Percentiles rank a stretch among this genome's conserved stretches.
These are phyloP conservation scores for Cladosporium sp. DNA, from an alignment of 2,329 filamentous ascomycete species.

Conservation along the genomic window DNA sequence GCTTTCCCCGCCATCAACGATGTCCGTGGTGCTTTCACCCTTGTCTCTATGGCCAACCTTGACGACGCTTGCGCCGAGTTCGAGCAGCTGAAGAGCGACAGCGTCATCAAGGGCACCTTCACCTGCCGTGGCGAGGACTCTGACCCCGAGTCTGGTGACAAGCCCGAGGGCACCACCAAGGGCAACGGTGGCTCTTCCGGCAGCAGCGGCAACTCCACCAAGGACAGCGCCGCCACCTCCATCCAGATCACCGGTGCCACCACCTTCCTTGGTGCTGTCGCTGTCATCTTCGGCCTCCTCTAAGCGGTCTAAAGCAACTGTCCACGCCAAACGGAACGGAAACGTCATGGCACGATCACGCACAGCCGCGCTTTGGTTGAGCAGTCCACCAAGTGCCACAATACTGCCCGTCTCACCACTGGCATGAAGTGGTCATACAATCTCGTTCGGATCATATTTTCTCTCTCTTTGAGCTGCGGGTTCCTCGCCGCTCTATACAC, in stretches of 20 bases:
- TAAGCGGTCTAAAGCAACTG: slow-evolving; percentile 33
- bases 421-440: slow-evolving; percentile 4
- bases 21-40: slow-evolving; percentile 53
- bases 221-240: slow-evolving; percentile 43
- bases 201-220: slow-evolving; percentile 25
- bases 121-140: slow-evolving; percentile 43
- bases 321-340: slow-evolving; percentile 3
- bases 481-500: background rate
- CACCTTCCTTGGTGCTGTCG: slow-evolving; percentile 48
- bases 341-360: slow-evolving; percentile 6
- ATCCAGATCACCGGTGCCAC: slow-evolving; percentile 46
- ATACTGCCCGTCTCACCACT: background rate
- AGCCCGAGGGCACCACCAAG: slow-evolving; percentile 27
- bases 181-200: slow-evolving; percentile 27
- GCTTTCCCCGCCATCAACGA: slow-evolving; percentile 58
- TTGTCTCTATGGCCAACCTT: slow-evolving; percentile 48
- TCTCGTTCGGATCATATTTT: slow-evolving; percentile 6
- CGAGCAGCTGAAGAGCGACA: slow-evolving; percentile 41
- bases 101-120: slow-evolving; percentile 46
- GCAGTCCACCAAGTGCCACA: slow-evolving; percentile 6
- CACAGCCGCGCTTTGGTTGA: slow-evolving; percentile 14
- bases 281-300: slow-evolving; percentile 49
- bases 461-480: background rate
- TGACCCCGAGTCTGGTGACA: slow-evolving; percentile 35
- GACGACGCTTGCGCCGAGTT: slow-evolving; percentile 43